These are phyloP conservation scores for Tillandsia fasciculata DNA, from an alignment of 176 grass and related monocot species.

Conservation along the genomic window DNA sequence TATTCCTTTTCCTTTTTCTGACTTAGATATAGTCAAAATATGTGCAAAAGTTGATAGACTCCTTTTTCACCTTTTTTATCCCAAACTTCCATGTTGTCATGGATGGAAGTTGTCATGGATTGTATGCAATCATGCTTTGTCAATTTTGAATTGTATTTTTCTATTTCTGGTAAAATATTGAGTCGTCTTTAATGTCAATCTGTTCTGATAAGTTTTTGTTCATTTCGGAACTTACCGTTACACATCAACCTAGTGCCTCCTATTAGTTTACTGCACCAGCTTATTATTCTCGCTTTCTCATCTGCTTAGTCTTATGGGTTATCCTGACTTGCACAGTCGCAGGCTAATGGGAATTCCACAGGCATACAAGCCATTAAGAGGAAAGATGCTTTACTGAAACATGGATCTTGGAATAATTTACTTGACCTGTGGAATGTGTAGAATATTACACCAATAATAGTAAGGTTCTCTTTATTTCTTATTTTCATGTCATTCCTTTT, in stretches of 20 bases:
- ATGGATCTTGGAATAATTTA: constrained; percentile 41
- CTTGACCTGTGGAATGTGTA: constrained; percentile 32
- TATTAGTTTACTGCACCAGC: background rate
- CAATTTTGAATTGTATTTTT: background rate
- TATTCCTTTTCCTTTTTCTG: background rate
- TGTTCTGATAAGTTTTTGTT: background rate
- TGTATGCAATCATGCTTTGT: no score
- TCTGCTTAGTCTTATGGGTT: background rate
- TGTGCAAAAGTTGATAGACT: no score
- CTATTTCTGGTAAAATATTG: constrained; percentile 4
- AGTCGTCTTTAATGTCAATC: background rate
- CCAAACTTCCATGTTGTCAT: no score
- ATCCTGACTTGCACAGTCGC: constrained; percentile 4
- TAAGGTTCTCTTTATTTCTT: background rate
- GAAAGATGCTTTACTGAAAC: constrained; percentile 35
- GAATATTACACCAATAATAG: background rate
- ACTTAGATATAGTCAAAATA: no score
- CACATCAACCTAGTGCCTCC: background rate
- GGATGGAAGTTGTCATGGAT: no score
- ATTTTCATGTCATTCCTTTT: background rate
- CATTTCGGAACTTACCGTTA: background rate
- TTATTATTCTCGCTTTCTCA: background rate
- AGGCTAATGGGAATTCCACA: constrained; percentile 49
- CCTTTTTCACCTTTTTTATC: no score
- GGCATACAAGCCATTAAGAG: constrained; percentile 28